Percentiles rank a stretch among this genome's conserved stretches.
phyloP scores from a whole-genome alignment of 768 basidiomycete genomes.

The Tulasnella sp. region DNA sequence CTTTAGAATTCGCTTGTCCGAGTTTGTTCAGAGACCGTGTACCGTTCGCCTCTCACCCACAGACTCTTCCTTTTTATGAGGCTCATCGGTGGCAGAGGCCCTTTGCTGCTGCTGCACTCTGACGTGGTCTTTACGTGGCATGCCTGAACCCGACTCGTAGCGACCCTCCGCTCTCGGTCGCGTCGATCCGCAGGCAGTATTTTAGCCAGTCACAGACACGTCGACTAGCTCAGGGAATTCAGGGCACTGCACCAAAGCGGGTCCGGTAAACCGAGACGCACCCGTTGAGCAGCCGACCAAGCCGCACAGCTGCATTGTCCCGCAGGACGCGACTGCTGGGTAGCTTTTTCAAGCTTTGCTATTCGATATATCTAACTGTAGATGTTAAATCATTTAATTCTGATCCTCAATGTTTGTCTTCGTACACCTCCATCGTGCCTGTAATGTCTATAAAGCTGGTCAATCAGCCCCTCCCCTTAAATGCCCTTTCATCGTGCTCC shows the following conservation, averaged over 20 bases:
- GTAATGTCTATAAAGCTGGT: neutral
- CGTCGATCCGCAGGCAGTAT: neutral
- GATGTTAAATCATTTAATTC: no score
- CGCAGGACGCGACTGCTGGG: neutral
- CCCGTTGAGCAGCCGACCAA: neutral
- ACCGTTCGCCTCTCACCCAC: no score
- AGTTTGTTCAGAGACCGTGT: neutral
- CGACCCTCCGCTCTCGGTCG: no score
- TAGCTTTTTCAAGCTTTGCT: neutral
- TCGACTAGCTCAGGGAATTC: neutral
- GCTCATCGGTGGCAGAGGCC: no score
- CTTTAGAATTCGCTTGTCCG: conserved; percentile 7
- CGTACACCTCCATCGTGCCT: neutral
- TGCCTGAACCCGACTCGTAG: neutral
- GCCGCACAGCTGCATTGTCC: neutral
- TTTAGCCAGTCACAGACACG: neutral
- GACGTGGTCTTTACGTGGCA: conserved; percentile 1
- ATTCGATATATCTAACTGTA: no score
- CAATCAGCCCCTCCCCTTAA: neutral
- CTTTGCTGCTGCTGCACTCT: neutral
- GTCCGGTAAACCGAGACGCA: neutral
- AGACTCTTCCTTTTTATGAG: no score
- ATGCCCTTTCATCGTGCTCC: conserved; percentile 50
- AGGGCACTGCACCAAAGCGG: neutral
- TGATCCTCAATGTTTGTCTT: conserved; percentile 2